Percentiles rank a stretch among this genome's conserved stretches.
Conservation (phyloP, 371 early-diverging fungal species). For the Mortierella sp. region DNA sequence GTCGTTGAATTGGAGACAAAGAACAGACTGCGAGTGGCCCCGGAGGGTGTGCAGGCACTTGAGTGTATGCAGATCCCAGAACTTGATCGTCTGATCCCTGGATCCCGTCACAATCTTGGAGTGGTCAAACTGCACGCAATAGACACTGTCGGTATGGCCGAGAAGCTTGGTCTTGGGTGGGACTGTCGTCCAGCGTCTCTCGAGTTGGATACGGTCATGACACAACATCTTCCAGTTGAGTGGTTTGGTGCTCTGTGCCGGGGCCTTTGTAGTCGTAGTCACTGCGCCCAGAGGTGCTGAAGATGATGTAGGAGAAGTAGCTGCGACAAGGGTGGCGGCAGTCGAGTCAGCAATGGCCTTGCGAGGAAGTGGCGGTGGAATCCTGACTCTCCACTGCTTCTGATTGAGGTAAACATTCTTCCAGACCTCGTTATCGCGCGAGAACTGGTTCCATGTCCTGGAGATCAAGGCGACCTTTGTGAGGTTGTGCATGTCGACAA, state of each 20-base stretch:
- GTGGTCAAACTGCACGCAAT: slow-evolving; percentile 93
- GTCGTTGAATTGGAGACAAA: slow-evolving; percentile 90
- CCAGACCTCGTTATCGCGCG: slow-evolving; percentile 73
- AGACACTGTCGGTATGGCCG: slow-evolving; percentile 94
- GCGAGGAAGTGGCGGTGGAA: slow-evolving; percentile 26
- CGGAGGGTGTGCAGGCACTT: slow-evolving; percentile 77
- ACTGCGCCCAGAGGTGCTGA: slow-evolving; percentile 15
- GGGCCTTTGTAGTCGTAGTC: slow-evolving; percentile 16
- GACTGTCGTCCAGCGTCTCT: slow-evolving; percentile 63
- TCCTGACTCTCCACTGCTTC: slow-evolving; percentile 60
- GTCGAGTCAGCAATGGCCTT: background rate
- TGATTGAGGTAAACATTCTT: slow-evolving; percentile 61
- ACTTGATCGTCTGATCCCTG: slow-evolving; percentile 89
- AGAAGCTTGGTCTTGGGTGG: slow-evolving; percentile 63
- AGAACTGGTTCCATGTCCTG: slow-evolving; percentile 65
- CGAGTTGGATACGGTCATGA: slow-evolving; percentile 65
- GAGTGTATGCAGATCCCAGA: slow-evolving; percentile 79
- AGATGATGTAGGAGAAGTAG: slow-evolving; percentile 19
- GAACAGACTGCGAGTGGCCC: slow-evolving; percentile 92
- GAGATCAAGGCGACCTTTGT: slow-evolving; percentile 65
- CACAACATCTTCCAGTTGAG: slow-evolving; percentile 74
- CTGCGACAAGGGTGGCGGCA: background rate
- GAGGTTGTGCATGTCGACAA: slow-evolving; percentile 64
- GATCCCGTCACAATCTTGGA: slow-evolving; percentile 91
- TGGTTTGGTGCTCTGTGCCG: slow-evolving; percentile 27